These are phyloP conservation scores for Pisolithus albus DNA, from an alignment of 768 basidiomycete species.

Conservation along the genomic window DNA sequence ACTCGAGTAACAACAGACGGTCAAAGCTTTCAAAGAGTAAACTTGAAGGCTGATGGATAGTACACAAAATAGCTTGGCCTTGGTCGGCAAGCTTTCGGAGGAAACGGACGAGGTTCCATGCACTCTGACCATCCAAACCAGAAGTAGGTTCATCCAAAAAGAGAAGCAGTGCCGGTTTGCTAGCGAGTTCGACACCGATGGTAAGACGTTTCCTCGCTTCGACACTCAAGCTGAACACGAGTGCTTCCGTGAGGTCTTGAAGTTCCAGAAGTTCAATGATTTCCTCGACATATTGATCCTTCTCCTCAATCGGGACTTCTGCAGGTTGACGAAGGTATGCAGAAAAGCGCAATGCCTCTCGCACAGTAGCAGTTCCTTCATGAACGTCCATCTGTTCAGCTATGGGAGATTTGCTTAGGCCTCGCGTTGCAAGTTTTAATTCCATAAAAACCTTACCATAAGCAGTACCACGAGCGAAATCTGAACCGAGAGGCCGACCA, in stretches of 20 bases:
- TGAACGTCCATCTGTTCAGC: conserved; percentile 85
- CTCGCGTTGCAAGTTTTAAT: conserved; percentile 9
- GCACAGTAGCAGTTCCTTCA: conserved; percentile 74
- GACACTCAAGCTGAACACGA: conserved; percentile 62
- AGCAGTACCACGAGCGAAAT: conserved; percentile 65
- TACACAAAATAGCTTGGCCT: conserved; percentile 87
- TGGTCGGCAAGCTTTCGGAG: conserved; percentile 75
- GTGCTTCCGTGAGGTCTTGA: conserved; percentile 75
- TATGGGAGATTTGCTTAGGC: conserved; percentile 26
- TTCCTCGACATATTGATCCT: conserved; percentile 74
- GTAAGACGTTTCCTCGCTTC: conserved; percentile 81
- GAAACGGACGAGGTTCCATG: conserved; percentile 80
- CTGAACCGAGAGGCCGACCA: conserved; percentile 51
- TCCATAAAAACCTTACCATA: conserved; percentile 45
- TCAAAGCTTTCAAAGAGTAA: conserved; percentile 86
- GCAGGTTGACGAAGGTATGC: conserved; percentile 78
- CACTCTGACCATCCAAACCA: conserved; percentile 56
- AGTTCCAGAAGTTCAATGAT: conserved; percentile 80
- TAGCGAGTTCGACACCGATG: conserved; percentile 87
- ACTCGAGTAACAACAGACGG: conserved; percentile 57
- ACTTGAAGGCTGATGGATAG: conserved; percentile 84
- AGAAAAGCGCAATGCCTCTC: conserved; percentile 81
- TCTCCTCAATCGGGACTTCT: conserved; percentile 59
- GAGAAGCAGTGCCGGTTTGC: conserved; percentile 40
- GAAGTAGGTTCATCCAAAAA: conserved; percentile 44